Conservation (phyloP, 345 rosid species). For the Eutrema japonicum region DNA sequence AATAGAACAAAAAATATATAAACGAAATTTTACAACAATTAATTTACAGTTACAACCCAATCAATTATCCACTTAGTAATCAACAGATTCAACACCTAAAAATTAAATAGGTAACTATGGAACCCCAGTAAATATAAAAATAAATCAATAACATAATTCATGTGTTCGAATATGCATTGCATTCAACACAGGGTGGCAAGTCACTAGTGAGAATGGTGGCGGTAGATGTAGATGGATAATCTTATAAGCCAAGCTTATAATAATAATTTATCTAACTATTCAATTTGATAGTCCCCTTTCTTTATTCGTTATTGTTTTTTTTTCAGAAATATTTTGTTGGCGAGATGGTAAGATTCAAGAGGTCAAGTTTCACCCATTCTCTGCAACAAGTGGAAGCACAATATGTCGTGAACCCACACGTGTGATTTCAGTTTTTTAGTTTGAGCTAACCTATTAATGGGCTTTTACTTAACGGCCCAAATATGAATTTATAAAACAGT, state of each 20-base stretch:
- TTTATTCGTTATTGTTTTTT: not conserved
- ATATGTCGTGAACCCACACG: constrained; percentile 12
- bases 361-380: constrained; percentile 18
- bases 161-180: constrained; percentile 21
- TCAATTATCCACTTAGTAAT: not conserved
- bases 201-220: constrained; percentile 44
- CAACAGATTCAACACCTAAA: not conserved
- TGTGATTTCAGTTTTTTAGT: not conserved
- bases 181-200: constrained; percentile 38
- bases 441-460: constrained; percentile 6
- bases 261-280: constrained; percentile 22
- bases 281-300: not conserved
- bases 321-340: not conserved
- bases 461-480: not conserved
- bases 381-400: constrained; percentile 26
- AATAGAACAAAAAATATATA: too few relatives aligned
- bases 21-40: too few relatives aligned
- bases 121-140: not conserved
- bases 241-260: constrained; percentile 43
- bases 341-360: constrained; percentile 15
- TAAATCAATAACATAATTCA: not conserved
- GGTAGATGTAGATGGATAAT: constrained; percentile 40
- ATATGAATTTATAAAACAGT: not conserved
- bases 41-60: too few relatives aligned
- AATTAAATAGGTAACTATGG: not conserved